Evolutionary conservation across 768 basidiomycete genomes (phyloP).

Genomic region (Pleurotus ostreatus): DNA sequence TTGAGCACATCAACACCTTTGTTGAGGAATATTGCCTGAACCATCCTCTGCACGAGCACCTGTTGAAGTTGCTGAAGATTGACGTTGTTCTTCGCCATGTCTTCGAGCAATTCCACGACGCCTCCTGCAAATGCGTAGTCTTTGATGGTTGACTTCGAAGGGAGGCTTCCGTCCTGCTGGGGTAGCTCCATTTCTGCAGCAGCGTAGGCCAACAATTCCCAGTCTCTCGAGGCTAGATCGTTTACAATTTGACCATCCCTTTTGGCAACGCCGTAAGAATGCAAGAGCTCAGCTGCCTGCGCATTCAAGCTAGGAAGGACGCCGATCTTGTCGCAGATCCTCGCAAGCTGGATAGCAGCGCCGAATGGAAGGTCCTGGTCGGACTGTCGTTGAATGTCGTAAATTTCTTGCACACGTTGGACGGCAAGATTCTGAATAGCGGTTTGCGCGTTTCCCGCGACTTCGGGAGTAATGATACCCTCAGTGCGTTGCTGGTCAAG

Average conservation of each 20-base stretch:
- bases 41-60: conserved; percentile 19
- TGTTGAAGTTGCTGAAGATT: conserved; percentile 24
- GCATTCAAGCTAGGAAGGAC: conserved; percentile 25
- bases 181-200: conserved; percentile 23
- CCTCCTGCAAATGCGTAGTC: conserved; percentile 30
- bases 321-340: conserved; percentile 28
- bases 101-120: conserved; percentile 37
- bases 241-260: conserved; percentile 18
- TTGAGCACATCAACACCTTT: conserved; percentile 21
- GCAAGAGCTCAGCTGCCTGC: conserved; percentile 36
- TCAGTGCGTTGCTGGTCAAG: neutral
- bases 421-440: neutral
- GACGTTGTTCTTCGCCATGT: conserved; percentile 29
- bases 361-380: conserved; percentile 18
- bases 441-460: neutral
- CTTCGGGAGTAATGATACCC: neutral
- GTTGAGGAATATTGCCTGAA: conserved; percentile 21
- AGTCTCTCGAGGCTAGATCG: conserved; percentile 35
- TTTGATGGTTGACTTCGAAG: conserved; percentile 13
- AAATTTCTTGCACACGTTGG: neutral
- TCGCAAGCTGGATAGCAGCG: conserved; percentile 28
- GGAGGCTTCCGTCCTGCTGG: neutral
- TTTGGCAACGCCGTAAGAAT: conserved; percentile 40
- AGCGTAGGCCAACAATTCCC: conserved; percentile 43
- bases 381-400: neutral